Evolutionary conservation across 106 monocot species (phyloP).

Genomic region (Alisma plantagoaquatica): DNA sequence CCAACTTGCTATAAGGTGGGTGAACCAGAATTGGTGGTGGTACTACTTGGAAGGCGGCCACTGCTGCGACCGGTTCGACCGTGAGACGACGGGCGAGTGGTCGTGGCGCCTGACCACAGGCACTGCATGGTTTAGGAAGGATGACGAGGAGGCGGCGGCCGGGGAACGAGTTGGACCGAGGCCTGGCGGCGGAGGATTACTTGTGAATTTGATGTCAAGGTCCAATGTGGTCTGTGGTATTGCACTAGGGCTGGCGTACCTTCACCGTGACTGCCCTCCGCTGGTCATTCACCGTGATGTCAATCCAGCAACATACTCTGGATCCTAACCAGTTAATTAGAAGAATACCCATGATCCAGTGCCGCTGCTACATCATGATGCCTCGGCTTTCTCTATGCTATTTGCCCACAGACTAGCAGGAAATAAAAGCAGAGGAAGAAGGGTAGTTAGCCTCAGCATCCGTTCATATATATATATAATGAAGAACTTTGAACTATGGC

Average conservation of each 20-base stretch:
- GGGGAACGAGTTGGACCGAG: neutral
- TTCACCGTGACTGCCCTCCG: slow-evolving; percentile 85
- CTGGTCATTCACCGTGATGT: slow-evolving; percentile 84
- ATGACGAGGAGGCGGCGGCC: neutral
- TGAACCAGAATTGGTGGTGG: slow-evolving; percentile 46
- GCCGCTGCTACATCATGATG: too few relatives aligned
- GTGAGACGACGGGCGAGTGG: slow-evolving; percentile 44
- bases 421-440: too few relatives aligned
- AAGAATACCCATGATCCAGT: too few relatives aligned
- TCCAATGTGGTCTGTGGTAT: slow-evolving; percentile 74
- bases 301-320: slow-evolving; percentile 78
- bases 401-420: too few relatives aligned
- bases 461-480: too few relatives aligned
- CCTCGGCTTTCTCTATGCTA: neutral
- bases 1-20: slow-evolving; percentile 13
- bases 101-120: slow-evolving; percentile 76
- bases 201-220: slow-evolving; percentile 70
- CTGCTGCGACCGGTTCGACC: slow-evolving; percentile 25
- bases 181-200: slow-evolving; percentile 23
- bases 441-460: too few relatives aligned
- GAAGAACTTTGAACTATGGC: too few relatives aligned
- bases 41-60: slow-evolving; percentile 25
- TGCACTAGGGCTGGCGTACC: slow-evolving; percentile 75
- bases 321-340: slow-evolving; percentile 46
- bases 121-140: slow-evolving; percentile 36